Percentiles rank a stretch among this genome's conserved stretches.
Evolutionary conservation across 192 early-diverging fungal genomes (phyloP).

Genomic region (Coemansia sp.): DNA sequence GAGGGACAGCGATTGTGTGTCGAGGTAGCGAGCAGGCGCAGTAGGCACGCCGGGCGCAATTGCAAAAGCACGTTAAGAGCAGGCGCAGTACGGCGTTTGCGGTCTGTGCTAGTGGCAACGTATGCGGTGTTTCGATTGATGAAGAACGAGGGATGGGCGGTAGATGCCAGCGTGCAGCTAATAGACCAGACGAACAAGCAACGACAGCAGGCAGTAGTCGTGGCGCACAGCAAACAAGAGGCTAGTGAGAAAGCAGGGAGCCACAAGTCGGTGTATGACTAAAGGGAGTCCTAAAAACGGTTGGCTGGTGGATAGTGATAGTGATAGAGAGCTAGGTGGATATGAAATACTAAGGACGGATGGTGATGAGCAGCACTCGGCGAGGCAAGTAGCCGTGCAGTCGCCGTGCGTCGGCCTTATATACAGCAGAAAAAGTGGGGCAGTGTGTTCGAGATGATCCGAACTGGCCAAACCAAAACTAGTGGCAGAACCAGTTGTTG

Average conservation of each 20-base stretch:
- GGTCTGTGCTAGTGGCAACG: not conserved
- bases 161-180: not conserved
- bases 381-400: not conserved
- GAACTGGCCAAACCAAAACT: not conserved
- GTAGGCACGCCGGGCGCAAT: constrained; percentile 3
- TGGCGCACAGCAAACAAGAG: constrained; percentile 11
- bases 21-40: not conserved
- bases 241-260: not conserved
- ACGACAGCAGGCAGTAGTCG: constrained; percentile 4
- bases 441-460: not conserved
- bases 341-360: not conserved
- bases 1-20: constrained; percentile 20
- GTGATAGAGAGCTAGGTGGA: not conserved
- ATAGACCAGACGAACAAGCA: constrained; percentile 3
- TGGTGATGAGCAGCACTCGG: not conserved
- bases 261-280: not conserved
- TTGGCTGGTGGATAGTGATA: too few relatives aligned
- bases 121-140: not conserved
- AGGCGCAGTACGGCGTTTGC: constrained; percentile 8
- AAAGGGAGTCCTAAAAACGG: not conserved
- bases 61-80: not conserved
- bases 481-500: constrained; percentile 1
- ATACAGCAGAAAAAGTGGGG: not conserved
- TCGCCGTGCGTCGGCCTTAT: not conserved
- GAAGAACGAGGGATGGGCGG: constrained; percentile 6